phyloP scores from a whole-genome alignment of 768 basidiomycete genomes.

The Hortiboletus flavorubellus region DNA sequence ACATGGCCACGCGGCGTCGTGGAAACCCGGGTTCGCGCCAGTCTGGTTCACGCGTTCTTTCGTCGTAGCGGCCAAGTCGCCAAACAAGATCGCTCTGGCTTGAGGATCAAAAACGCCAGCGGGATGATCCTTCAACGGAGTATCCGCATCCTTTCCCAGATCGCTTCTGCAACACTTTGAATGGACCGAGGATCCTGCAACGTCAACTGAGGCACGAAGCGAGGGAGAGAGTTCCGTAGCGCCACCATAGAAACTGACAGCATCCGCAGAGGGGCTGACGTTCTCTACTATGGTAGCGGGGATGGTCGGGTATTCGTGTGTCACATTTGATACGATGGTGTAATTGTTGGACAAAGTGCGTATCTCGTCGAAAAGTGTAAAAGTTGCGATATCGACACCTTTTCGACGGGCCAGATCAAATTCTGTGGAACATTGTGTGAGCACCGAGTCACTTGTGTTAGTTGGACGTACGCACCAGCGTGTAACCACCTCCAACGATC shows the following conservation, averaged over 20 bases:
- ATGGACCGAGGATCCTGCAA: constrained; percentile 2
- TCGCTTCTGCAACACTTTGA: constrained; percentile 13
- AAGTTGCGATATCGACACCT: constrained; percentile 6
- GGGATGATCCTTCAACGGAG: not conserved
- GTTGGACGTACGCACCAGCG: constrained; percentile 1
- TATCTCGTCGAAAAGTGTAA: constrained; percentile 16
- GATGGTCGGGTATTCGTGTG: constrained; percentile 13
- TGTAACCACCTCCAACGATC: not conserved
- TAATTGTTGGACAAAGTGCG: constrained; percentile 8
- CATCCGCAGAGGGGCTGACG: constrained; percentile 8
- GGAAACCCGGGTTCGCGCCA: constrained; percentile 19
- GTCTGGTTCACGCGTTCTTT: constrained; percentile 11
- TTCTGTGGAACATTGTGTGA: not conserved
- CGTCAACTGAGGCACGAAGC: constrained; percentile 15
- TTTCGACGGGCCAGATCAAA: constrained; percentile 8
- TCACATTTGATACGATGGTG: constrained; percentile 10
- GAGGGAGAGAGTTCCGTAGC: constrained; percentile 11
- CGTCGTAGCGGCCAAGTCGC: constrained; percentile 11
- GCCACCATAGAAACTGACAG: constrained; percentile 7
- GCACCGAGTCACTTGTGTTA: not conserved
- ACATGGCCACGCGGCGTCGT: constrained; percentile 17
- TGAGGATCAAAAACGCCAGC: not conserved
- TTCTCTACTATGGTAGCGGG: constrained; percentile 1
- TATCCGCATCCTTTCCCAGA: constrained; percentile 16
- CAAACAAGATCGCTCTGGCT: constrained; percentile 4